Evolutionary conservation across 805 yeast species (phyloP), one percentile per base, ranked within the genome.

Genomic region (Saccharomycopsis javanensis): DNA sequence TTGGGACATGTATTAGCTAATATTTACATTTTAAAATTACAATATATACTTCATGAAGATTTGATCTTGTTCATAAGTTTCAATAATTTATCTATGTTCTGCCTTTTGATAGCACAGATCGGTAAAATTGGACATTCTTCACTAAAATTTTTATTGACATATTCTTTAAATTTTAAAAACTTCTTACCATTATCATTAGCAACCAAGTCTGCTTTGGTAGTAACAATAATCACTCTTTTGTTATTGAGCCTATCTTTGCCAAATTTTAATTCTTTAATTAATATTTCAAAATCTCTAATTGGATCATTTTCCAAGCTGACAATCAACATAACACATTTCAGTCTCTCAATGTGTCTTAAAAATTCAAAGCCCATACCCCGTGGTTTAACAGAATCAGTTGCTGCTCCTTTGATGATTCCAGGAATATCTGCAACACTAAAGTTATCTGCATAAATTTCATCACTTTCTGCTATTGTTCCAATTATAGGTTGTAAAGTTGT

Each of bases 381-480:
- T 66, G 91, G 87, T 52, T 81, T 72, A n/a, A 55, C 57, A 4
- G 50, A 51, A 42, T 58, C 57, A 5, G 68, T 67, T 6, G 82
- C 78, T 0, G 99, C 98, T 5, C 96, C 97, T 68, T 83, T 78
- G 59, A 94, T 86, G 50, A 94, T 86, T 5, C 99, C 99, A 0
- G 99, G 99, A 58, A 94, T 94, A 72, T 94, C 99, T 1, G 98
- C 98, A 1, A 94, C 97, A 0, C 97, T 88, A 68, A 92, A 91
- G 38, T 60, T 55, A 7, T 60, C 57, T 25, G 4, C 86, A 78
- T 25, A 64, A 63, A 50, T 66, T 23, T 54, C 38, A 5, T 55
- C 31, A 13, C 65, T 31, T 2, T 74, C 69, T 3, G 79, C 80
- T 13, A 94, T 86, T 0, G 97, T 92, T 3, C 99, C 99, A 53